Percentiles rank a stretch among this genome's conserved stretches.
Conservation (phyloP, 148 eudicot genomes). For the Chenopodium suecicum region DNA sequence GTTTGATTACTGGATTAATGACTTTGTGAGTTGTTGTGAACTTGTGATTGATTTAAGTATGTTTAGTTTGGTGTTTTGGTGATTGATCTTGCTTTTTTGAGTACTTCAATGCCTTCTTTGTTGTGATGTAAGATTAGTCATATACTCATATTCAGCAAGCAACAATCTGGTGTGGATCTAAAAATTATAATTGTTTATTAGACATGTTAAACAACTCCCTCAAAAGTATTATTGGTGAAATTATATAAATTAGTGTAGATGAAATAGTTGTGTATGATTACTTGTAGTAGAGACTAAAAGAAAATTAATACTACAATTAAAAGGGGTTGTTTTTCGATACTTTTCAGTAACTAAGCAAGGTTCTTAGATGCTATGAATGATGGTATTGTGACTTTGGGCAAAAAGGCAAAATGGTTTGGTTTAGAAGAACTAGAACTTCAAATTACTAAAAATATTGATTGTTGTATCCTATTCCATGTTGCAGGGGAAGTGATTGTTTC, state of each 20-base stretch:
- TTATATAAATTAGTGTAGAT: too few species aligned
- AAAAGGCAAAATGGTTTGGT: background rate
- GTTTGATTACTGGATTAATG: conserved; percentile 11
- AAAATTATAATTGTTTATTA: background rate
- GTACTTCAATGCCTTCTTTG: background rate
- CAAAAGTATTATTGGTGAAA: background rate
- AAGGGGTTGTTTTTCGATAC: too few species aligned
- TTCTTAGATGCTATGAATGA: background rate
- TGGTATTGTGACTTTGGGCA: background rate
- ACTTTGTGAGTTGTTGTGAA: background rate
- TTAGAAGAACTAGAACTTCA: background rate
- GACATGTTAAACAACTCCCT: background rate
- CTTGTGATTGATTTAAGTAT: background rate
- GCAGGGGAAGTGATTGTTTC: background rate
- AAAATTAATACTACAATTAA: too few species aligned
- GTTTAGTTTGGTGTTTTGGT: background rate
- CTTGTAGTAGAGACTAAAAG: background rate
- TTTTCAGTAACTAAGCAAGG: background rate
- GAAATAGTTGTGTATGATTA: too few species aligned
- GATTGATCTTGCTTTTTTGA: conserved; percentile 6
- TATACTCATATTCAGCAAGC: background rate
- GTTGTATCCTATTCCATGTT: background rate
- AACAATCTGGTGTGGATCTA: background rate
- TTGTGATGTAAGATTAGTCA: background rate
- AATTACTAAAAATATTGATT: too few species aligned